Evolutionary conservation across 2,329 filamentous ascomycete species (phyloP), one percentile per base, ranked within the genome.

Genomic region (Neoascochyta sp.): DNA sequence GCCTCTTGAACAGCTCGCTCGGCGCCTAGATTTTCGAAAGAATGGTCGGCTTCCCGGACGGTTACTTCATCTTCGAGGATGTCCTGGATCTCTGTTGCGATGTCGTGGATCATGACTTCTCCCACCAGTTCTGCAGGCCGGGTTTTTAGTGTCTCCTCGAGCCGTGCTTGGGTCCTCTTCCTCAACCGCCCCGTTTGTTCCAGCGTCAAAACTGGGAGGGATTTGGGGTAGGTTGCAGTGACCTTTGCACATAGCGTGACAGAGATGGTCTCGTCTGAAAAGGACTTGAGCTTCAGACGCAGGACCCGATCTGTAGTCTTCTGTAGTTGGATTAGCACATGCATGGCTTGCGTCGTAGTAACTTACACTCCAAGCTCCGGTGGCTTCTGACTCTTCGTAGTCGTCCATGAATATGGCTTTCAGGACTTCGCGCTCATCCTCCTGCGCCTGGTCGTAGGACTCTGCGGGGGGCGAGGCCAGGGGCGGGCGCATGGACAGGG

Each of bases 391-490:
- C 57, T 83, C 79, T 48, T 83, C 73, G 55, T 87, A 95, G 56
- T 95, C 89, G 37, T 94, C 86, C 46, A 81, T 83, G 57, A 92
- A 96, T 27, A 96, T 93, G 22, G 90, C 85, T 52, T 83, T 75
- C 36, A 96, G 72, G 24, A 81, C 90, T 57, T 92, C 77, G 34
- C 94, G 73, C 67, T 96, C 92, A 57, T 95, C 85, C 52, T 83
- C 74, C 66, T 96, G 92, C 18, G 85, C 79, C 65, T 93, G 83
- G 44, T 81, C 78, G 66, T 95, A 94, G 36, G 46, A 47, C 55
- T 88, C 70, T 36, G 74, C 73, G 22, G 66, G 65, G 50, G 43
- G 58, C 39, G 47, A 43, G 16, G 37, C 41, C 22, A 62, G 49
- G 10, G 57, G 55, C 40, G 53, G 49, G 28, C 57, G 47, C 19